Percentiles rank a stretch among this genome's conserved stretches.
Conservation (phyloP, 2,329 filamentous ascomycete species). For the Colletotrichum graminicola region DNA sequence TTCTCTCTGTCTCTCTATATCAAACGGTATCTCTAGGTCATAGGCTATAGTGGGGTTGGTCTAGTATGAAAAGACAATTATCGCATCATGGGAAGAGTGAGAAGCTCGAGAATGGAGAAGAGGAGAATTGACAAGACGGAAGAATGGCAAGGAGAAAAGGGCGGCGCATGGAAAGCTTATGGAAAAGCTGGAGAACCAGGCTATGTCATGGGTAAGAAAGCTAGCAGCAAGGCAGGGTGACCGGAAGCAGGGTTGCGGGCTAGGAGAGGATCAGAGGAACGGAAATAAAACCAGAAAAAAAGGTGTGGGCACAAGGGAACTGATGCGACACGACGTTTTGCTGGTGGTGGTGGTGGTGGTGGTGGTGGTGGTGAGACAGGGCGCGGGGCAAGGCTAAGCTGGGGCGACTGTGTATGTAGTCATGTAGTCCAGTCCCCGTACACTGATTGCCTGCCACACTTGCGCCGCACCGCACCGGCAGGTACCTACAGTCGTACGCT, state of each 20-base stretch:
- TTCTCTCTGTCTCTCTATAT: background rate
- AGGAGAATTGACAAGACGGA: slow-evolving; percentile 32
- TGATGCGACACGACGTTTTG: slow-evolving; percentile 19
- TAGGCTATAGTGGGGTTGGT: slow-evolving; percentile 6
- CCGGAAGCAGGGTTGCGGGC: slow-evolving; percentile 26
- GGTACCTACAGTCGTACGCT: too few relatives aligned
- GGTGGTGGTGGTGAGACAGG: too few relatives aligned
- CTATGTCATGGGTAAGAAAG: slow-evolving; percentile 24
- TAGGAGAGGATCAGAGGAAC: background rate
- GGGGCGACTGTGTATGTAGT: too few relatives aligned
- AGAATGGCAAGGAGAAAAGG: slow-evolving; percentile 16
- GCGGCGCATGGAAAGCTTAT: slow-evolving; percentile 32
- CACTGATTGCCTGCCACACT: too few relatives aligned
- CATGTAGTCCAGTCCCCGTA: too few relatives aligned
- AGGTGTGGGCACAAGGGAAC: slow-evolving; percentile 28
- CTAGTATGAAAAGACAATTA: slow-evolving; percentile 24
- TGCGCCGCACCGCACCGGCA: too few relatives aligned
- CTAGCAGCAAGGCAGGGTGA: slow-evolving; percentile 16
- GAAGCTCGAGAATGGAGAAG: slow-evolving; percentile 5
- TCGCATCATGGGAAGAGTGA: slow-evolving; percentile 16
- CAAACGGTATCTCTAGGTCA: slow-evolving; percentile 23
- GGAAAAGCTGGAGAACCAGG: slow-evolving; percentile 31
- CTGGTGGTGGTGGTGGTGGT: too few relatives aligned
- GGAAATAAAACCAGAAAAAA: slow-evolving; percentile 1
- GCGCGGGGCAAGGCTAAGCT: slow-evolving; percentile 25